These are phyloP conservation scores for Sugiyamaella americana DNA, from an alignment of 805 yeast species.

Conservation along the genomic window DNA sequence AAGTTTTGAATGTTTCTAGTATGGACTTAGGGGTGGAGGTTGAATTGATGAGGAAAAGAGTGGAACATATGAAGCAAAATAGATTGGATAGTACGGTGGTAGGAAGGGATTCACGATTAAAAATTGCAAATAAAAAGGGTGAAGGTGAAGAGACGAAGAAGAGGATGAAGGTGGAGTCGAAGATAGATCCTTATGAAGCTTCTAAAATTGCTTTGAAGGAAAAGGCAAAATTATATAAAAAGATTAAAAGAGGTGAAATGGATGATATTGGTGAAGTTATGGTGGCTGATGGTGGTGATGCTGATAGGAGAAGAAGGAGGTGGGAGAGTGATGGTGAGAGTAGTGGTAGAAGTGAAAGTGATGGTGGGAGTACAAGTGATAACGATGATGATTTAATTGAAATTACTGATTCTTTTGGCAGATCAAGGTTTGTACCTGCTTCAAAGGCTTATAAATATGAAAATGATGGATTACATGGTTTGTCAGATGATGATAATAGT, in stretches of 20 bases:
- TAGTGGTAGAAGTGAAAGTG: conserved; percentile 1
- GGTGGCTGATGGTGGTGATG: too few species aligned
- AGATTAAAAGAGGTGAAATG: conserved; percentile 10
- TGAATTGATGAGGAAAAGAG: background rate
- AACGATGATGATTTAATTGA: conserved; percentile 17
- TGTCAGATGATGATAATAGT: conserved; percentile 1
- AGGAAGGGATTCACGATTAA: too few species aligned
- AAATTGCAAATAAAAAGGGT: conserved; percentile 3
- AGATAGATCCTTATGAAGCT: background rate
- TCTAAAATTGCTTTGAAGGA: background rate
- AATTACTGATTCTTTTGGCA: conserved; percentile 23
- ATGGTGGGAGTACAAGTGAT: background rate
- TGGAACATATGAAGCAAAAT: background rate
- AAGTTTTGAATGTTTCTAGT: background rate
- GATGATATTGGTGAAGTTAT: background rate
- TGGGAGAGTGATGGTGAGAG: background rate
- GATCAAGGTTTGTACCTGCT: conserved; percentile 18
- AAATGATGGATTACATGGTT: background rate
- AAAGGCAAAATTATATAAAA: conserved; percentile 14
- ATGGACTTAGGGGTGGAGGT: background rate
- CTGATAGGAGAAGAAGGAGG: too few species aligned
- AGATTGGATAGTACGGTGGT: too few species aligned
- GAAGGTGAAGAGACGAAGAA: conserved; percentile 5
- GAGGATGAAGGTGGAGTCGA: conserved; percentile 3
- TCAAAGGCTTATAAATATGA: conserved; percentile 6